Percentiles rank a stretch among this genome's conserved stretches.
phyloP scores from a whole-genome alignment of 345 rosid species.

The Linum tenue region DNA sequence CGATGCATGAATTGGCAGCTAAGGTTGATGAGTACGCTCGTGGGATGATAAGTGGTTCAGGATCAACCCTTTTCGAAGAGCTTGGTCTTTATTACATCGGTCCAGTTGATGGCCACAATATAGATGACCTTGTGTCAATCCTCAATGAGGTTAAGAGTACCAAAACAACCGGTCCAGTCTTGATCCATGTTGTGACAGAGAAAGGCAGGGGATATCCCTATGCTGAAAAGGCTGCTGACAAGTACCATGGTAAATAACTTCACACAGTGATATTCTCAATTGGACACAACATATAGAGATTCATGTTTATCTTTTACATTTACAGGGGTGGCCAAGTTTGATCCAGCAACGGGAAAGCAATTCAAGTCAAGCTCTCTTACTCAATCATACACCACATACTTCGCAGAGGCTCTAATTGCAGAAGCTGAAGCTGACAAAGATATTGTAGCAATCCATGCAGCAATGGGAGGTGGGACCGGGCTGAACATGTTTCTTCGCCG shows the following conservation, averaged over 20 bases:
- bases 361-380: conserved; percentile 59
- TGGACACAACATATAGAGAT: background rate
- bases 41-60: conserved; percentile 96
- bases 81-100: conserved; percentile 95
- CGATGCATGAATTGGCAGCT: conserved; percentile 89
- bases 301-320: conserved; percentile 10
- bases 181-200: conserved; percentile 94
- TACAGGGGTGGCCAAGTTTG: conserved; percentile 83
- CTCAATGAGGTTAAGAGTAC: conserved; percentile 91
- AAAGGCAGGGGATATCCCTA: conserved; percentile 98
- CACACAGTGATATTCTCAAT: background rate
- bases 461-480: conserved; percentile 99
- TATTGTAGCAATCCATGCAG: conserved; percentile 92
- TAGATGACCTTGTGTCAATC: conserved; percentile 75
- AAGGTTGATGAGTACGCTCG: conserved; percentile 97
- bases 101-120: conserved; percentile 93
- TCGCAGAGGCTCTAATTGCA: conserved; percentile 86
- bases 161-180: conserved; percentile 81
- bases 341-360: conserved; percentile 93
- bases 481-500: conserved; percentile 79
- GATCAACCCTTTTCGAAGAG: conserved; percentile 91
- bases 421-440: conserved; percentile 88
- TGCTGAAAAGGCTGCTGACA: conserved; percentile 93
- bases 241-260: conserved; percentile 61
- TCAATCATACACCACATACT: conserved; percentile 76